Conservation (phyloP, 73 alveolate genomes). For the Symbiodinium natans region DNA sequence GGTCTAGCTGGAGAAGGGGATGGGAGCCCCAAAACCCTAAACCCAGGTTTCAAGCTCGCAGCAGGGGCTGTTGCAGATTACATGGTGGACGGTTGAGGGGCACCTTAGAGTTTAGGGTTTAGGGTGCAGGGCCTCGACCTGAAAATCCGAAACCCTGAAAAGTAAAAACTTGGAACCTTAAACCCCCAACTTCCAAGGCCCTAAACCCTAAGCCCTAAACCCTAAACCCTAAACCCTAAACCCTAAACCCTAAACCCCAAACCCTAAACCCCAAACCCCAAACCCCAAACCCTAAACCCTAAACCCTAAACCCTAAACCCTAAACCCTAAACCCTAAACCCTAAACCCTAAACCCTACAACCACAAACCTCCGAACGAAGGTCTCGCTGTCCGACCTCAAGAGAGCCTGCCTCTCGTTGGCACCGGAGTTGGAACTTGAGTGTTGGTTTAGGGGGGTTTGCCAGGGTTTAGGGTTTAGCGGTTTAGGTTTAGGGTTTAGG, state of each 20-base stretch:
- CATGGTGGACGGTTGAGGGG: too few relatives aligned
- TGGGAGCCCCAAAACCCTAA: too few relatives aligned
- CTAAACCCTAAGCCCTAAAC: neutral
- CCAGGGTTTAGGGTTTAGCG: neutral
- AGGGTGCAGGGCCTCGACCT: neutral
- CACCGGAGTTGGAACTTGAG: neutral
- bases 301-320: neutral
- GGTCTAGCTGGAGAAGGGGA: too few relatives aligned
- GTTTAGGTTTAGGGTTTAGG: neutral
- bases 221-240: neutral
- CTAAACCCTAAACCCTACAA: neutral
- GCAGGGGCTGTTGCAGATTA: too few relatives aligned
- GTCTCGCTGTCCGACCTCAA: neutral
- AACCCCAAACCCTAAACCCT: neutral
- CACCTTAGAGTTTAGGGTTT: neutral
- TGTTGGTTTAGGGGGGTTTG: neutral
- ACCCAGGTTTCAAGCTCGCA: too few relatives aligned
- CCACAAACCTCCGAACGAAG: neutral
- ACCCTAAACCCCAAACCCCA: neutral
- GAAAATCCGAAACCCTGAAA: too few relatives aligned
- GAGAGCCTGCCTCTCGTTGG: neutral
- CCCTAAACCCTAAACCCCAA: too few relatives aligned
- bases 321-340: neutral
- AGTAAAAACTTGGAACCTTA: neutral
- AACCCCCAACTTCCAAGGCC: neutral